Evolutionary conservation across 2,329 filamentous ascomycete genomes (phyloP), one percentile per base, ranked within the genome.

Genomic region (Niveomyces coronatus): DNA sequence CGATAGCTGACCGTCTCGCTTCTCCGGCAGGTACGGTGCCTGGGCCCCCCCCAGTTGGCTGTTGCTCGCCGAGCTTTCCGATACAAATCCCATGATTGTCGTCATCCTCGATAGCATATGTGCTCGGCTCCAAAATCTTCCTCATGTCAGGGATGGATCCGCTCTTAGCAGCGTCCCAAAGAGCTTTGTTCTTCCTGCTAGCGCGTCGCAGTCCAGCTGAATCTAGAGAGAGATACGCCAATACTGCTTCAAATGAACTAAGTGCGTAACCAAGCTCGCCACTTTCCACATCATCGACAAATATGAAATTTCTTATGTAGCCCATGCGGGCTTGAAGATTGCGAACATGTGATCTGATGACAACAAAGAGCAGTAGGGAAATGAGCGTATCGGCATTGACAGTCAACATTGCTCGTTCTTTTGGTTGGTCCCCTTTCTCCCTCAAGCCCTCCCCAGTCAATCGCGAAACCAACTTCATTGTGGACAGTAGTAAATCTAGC

Each of bases 231-330:
- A 98, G 73, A 55, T 98, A 96, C 2, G 85, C 79, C 23, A 98
- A 61, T 0, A 98, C 91, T 6, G 87, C 91, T 58, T 98, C 91
- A 43, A 96, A 85, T 0, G 91, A 98, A 58, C 89, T 96, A 35
- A 98, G 61, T 0, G 89, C 88, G 58, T 98, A 98, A 8, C 91
- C 91, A 68, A 93, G 82, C 61, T 98, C 91, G 34, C 91, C 91
- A 44, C 79, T 93, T 48, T 98, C 91, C 8, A 98, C 87, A 60
- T 98, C 91, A 50, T 96, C 91, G 35, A 94, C 88, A 59, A 94
- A 98, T 48, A 95, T 91, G 54, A 95, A 98, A 52, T 94, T 86
- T 30, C 89, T 83, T 71, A 96, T 94, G 56, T 96, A 98, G n/a
- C 83, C 70, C 32, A 98, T 65, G 15, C 89, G 76, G 3, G 91